Evolutionary conservation across 2,329 filamentous ascomycete genomes (phyloP).

Genomic region (Tolypocladium capitatum): DNA sequence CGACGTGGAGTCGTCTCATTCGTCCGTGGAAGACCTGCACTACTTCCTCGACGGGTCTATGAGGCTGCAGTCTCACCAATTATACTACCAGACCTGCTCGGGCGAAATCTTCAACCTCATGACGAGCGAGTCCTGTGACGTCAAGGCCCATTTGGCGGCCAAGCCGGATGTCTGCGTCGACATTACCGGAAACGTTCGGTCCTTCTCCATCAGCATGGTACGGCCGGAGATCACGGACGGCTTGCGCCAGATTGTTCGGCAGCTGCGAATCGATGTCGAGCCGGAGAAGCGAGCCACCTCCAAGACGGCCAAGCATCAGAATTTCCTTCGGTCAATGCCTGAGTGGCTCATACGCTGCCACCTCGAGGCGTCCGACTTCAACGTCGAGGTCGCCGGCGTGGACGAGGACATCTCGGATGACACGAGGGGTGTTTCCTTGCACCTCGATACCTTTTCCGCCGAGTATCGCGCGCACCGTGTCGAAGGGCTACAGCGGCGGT

Average conservation of each 20-base stretch:
- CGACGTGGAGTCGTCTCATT: constrained; percentile 93
- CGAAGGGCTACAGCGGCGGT: constrained; percentile 46
- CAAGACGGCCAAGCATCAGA: constrained; percentile 40
- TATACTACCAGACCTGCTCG: constrained; percentile 87
- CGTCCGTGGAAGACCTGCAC: constrained; percentile 66
- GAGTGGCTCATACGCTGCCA: constrained; percentile 74
- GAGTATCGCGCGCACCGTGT: constrained; percentile 78
- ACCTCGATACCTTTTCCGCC: constrained; percentile 75
- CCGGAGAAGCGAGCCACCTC: constrained; percentile 39
- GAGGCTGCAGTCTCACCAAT: constrained; percentile 69
- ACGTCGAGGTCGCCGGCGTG: constrained; percentile 77
- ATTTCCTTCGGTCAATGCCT: constrained; percentile 67
- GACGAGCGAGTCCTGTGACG: constrained; percentile 74
- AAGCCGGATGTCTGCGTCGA: constrained; percentile 76
- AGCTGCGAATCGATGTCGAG: constrained; percentile 60
- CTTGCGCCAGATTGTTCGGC: constrained; percentile 77
- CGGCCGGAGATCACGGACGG: constrained; percentile 87
- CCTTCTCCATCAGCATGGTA: constrained; percentile 79
- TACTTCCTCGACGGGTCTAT: constrained; percentile 77
- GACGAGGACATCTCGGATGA: constrained; percentile 74
- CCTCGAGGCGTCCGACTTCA: constrained; percentile 79
- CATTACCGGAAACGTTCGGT: constrained; percentile 67
- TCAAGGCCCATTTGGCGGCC: constrained; percentile 75
- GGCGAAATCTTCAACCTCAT: constrained; percentile 77
- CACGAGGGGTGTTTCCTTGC: constrained; percentile 69